These are phyloP conservation scores for Fusarium verrucosum DNA, from an alignment of 2,329 filamentous ascomycete species.

Conservation along the genomic window DNA sequence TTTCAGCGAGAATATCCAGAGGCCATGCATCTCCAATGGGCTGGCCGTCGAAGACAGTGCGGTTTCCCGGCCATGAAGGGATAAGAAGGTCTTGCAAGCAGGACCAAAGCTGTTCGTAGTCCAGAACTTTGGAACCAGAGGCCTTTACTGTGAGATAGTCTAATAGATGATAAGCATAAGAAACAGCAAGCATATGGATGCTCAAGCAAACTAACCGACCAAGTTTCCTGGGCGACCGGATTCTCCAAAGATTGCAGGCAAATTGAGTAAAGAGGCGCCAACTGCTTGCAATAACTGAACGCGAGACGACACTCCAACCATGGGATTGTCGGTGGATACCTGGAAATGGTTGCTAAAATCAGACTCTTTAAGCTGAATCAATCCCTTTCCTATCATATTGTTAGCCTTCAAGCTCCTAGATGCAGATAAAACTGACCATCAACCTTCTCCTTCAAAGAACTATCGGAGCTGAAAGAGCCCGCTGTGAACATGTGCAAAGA, in stretches of 20 bases:
- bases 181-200: too few species aligned
- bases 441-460: slow-evolving; percentile 30
- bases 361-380: slow-evolving; percentile 48
- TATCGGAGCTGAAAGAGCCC: slow-evolving; percentile 49
- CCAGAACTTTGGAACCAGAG: neutral
- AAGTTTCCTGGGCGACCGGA: slow-evolving; percentile 58
- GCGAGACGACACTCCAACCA: slow-evolving; percentile 57
- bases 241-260: slow-evolving; percentile 53
- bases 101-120: slow-evolving; percentile 49
- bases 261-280: slow-evolving; percentile 52
- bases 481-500: slow-evolving; percentile 60
- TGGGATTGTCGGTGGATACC: slow-evolving; percentile 54
- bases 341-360: slow-evolving; percentile 55
- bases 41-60: slow-evolving; percentile 58
- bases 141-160: slow-evolving; percentile 51
- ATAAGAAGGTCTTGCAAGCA: slow-evolving; percentile 56
- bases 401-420: slow-evolving; percentile 1
- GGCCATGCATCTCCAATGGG: slow-evolving; percentile 63
- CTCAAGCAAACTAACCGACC: slow-evolving; percentile 53
- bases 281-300: slow-evolving; percentile 54
- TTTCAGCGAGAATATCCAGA: slow-evolving; percentile 42
- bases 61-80: slow-evolving; percentile 59
- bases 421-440: slow-evolving; percentile 46
- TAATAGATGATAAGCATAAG: slow-evolving; percentile 21
- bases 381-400: slow-evolving; percentile 42